These are phyloP conservation scores for Sarocladiaceae sp. DNA, from an alignment of 2,329 filamentous ascomycete genomes.

Conservation along the genomic window DNA sequence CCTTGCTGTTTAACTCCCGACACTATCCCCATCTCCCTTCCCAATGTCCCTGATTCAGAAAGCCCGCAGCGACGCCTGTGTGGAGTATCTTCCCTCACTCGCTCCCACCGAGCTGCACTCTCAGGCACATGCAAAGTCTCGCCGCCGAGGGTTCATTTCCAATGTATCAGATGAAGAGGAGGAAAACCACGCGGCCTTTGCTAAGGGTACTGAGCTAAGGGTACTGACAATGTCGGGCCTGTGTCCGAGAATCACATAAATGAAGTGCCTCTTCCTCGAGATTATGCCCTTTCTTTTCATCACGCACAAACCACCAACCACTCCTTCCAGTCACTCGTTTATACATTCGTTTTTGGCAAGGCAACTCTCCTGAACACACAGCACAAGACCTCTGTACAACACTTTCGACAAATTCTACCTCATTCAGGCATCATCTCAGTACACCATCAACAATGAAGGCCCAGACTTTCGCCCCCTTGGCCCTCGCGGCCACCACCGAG, in stretches of 20 bases:
- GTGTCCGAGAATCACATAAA: slow-evolving; percentile 1
- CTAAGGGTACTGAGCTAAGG: too few species aligned
- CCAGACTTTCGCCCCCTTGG: slow-evolving; percentile 16
- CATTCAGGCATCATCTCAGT: not conserved
- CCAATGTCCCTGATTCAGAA: slow-evolving; percentile 6
- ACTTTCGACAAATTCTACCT: too few species aligned
- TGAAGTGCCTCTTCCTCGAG: not conserved
- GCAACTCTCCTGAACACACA: not conserved
- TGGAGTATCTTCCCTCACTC: too few species aligned
- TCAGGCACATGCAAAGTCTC: too few species aligned
- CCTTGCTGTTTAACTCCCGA: not conserved
- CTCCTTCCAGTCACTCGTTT: slow-evolving; percentile 15
- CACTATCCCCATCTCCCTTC: not conserved
- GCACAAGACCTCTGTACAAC: too few species aligned
- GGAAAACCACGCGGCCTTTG: not conserved
- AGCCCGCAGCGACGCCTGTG: too few species aligned
- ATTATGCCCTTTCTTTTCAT: not conserved
- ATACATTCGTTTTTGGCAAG: slow-evolving; percentile 10
- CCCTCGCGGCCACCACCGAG: slow-evolving; percentile 16
- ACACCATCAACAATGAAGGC: slow-evolving; percentile 13
- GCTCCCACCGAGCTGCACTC: too few species aligned
- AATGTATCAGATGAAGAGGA: slow-evolving; percentile 6
- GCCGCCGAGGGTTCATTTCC: not conserved
- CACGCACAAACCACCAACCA: slow-evolving; percentile 11
- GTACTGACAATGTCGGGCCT: too few species aligned